These are phyloP conservation scores for Moesziomyces globuligerus DNA, from an alignment of 1,284 basidiomycete species.

Conservation along the genomic window DNA sequence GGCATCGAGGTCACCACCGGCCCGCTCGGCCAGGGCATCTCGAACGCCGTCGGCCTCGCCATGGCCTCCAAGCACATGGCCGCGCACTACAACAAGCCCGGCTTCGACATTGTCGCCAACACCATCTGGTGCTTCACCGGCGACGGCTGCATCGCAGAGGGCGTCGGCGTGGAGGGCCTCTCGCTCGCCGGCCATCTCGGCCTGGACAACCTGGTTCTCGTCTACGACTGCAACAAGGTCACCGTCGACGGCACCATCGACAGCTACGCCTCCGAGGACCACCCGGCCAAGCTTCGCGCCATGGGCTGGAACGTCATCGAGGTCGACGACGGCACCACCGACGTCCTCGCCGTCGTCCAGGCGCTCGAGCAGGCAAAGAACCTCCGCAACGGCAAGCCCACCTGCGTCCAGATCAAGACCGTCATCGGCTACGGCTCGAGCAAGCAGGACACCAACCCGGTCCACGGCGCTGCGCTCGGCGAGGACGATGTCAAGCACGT, in stretches of 20 bases:
- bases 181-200: constrained; percentile 68
- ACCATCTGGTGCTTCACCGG: constrained; percentile 71
- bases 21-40: constrained; percentile 86
- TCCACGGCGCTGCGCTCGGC: constrained; percentile 90
- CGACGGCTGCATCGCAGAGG: constrained; percentile 70
- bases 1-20: constrained; percentile 96
- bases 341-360: constrained; percentile 68
- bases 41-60: constrained; percentile 89
- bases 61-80: constrained; percentile 91
- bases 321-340: constrained; percentile 50
- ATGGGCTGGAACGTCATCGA: constrained; percentile 67
- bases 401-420: constrained; percentile 83
- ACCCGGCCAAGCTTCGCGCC: constrained; percentile 64
- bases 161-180: constrained; percentile 67
- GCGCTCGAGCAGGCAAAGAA: constrained; percentile 81
- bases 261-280: constrained; percentile 67
- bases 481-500: constrained; percentile 84
- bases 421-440: constrained; percentile 93
- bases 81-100: constrained; percentile 86
- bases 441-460: constrained; percentile 89
- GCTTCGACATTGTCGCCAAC: constrained; percentile 85
- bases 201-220: constrained; percentile 67
- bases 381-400: constrained; percentile 79
- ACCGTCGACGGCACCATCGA: constrained; percentile 68
- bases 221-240: constrained; percentile 68